Evolutionary conservation across 2,329 filamentous ascomycete species (phyloP).

Genomic region (Venturia asperata): DNA sequence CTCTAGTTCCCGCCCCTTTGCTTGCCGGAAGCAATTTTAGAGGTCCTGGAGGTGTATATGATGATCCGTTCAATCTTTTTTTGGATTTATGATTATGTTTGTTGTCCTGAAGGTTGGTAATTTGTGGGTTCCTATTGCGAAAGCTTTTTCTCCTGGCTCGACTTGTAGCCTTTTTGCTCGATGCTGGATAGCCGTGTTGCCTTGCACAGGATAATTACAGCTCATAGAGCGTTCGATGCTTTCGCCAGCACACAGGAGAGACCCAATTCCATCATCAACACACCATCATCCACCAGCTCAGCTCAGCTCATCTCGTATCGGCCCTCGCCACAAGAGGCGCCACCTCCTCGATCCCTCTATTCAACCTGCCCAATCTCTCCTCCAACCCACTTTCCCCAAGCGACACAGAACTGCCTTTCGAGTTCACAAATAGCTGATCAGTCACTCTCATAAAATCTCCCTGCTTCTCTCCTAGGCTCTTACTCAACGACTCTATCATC

Average conservation of each 20-base stretch:
- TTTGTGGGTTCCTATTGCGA: too few relatives aligned
- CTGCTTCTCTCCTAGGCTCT: conserved; percentile 16
- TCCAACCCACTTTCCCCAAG: conserved; percentile 13
- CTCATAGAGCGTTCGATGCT: too few relatives aligned
- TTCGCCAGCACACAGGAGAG: too few relatives aligned
- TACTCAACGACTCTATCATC: conserved; percentile 13
- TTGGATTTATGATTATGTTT: too few relatives aligned
- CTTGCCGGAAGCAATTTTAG: not conserved
- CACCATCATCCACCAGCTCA: too few relatives aligned
- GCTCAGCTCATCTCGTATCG: not conserved
- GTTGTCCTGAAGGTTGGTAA: too few relatives aligned
- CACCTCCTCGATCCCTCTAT: conserved; percentile 15
- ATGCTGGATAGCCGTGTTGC: too few relatives aligned
- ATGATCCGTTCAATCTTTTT: not conserved
- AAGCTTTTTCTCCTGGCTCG: too few relatives aligned
- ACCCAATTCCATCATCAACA: not conserved
- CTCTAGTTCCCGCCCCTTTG: not conserved
- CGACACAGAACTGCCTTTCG: not conserved
- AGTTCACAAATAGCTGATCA: conserved; percentile 11
- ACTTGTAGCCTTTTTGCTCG: too few relatives aligned
- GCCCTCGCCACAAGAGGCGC: conserved; percentile 9
- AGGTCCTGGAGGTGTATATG: not conserved
- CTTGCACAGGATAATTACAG: too few relatives aligned
- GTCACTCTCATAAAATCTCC: conserved; percentile 1
- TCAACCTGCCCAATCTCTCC: conserved; percentile 1